phyloP scores from a whole-genome alignment of 768 basidiomycete genomes.

The Kwoniella dendrophila region DNA sequence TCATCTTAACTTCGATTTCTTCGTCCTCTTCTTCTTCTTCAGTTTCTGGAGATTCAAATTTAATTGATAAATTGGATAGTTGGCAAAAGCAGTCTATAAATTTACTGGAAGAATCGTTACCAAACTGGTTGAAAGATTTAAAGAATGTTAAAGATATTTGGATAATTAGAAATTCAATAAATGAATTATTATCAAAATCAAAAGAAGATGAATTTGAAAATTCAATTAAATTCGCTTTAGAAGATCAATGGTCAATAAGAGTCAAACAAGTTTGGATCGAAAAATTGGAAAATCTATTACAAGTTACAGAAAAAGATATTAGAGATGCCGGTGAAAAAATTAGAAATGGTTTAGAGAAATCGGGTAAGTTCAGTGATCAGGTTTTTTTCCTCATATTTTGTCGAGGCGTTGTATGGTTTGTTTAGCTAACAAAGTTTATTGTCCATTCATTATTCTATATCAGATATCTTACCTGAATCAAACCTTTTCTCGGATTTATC shows the following conservation, averaged over 20 bases:
- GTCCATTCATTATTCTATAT: too few species aligned
- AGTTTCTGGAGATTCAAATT: constrained; percentile 56
- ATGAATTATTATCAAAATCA: constrained; percentile 12
- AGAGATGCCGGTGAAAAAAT: constrained; percentile 19
- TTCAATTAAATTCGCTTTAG: constrained; percentile 29
- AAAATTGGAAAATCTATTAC: constrained; percentile 28
- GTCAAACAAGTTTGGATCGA: constrained; percentile 36
- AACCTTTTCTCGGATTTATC: constrained; percentile 39
- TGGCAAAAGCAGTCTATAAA: constrained; percentile 33
- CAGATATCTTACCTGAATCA: constrained; percentile 25
- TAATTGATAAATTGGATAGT: constrained; percentile 14
- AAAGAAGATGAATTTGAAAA: constrained; percentile 27
- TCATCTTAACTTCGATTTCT: too few species aligned
- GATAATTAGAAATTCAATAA: constrained; percentile 24
- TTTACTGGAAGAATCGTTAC: constrained; percentile 29
- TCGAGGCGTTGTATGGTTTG: not conserved
- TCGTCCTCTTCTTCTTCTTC: constrained; percentile 69
- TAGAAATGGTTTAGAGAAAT: constrained; percentile 10
- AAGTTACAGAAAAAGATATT: constrained; percentile 16
- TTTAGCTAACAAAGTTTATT: not conserved
- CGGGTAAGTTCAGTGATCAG: constrained; percentile 14
- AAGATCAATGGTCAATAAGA: constrained; percentile 36
- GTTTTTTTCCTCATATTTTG: not conserved
- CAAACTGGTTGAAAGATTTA: constrained; percentile 37
- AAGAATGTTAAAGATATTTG: constrained; percentile 36